These are phyloP conservation scores for Suillus occidentalis DNA, from an alignment of 768 basidiomycete species.

Conservation along the genomic window DNA sequence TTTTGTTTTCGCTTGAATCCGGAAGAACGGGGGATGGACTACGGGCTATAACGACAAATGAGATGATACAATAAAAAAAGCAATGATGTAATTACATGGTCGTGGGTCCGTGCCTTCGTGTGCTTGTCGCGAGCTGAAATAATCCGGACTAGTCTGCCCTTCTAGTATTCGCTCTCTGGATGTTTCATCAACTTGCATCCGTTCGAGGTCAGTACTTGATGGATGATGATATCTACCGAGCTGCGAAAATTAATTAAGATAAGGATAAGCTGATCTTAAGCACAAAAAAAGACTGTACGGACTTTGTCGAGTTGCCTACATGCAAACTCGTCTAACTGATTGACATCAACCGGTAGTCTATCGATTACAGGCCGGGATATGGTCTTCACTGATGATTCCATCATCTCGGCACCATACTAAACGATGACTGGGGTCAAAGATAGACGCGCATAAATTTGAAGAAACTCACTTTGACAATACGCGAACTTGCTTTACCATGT, in stretches of 20 bases:
- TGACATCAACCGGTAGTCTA: conserved; percentile 70
- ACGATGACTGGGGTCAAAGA: conserved; percentile 13
- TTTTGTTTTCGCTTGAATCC: conserved; percentile 16
- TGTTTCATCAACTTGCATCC: conserved; percentile 26
- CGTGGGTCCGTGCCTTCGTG: neutral
- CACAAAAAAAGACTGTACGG: conserved; percentile 28
- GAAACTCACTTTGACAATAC: conserved; percentile 74
- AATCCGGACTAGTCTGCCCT: conserved; percentile 9
- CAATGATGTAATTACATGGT: conserved; percentile 12
- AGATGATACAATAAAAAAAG: conserved; percentile 5
- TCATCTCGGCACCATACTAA: conserved; percentile 85
- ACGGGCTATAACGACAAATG: conserved; percentile 9
- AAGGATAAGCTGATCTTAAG: neutral
- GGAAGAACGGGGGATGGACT: neutral
- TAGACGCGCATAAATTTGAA: conserved; percentile 6
- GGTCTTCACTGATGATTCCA: conserved; percentile 80
- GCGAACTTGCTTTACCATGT: conserved; percentile 78
- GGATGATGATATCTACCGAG: conserved; percentile 51
- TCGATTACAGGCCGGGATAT: conserved; percentile 83
- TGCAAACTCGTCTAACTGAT: conserved; percentile 83
- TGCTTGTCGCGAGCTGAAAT: neutral
- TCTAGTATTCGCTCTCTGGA: neutral
- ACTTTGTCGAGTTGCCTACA: conserved; percentile 86
- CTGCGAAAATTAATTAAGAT: conserved; percentile 25
- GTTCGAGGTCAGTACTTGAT: conserved; percentile 31